Evolutionary conservation across 306 rosid genomes (phyloP).

Genomic region (Vachellia pachyceras): DNA sequence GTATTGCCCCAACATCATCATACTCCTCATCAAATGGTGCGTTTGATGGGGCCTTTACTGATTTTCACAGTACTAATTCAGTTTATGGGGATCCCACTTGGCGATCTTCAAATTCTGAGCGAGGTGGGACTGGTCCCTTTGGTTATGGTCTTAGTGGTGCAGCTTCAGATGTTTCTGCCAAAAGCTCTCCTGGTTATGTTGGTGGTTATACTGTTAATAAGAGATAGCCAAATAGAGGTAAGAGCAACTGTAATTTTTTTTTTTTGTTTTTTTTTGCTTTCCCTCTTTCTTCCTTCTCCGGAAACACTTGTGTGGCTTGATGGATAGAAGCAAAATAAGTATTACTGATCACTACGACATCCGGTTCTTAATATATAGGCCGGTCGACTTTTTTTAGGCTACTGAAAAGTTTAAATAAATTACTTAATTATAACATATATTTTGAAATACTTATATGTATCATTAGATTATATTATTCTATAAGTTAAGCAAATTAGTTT

Average conservation of each 20-base stretch:
- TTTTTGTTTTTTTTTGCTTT: slow-evolving; percentile 23
- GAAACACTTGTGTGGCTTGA: slow-evolving; percentile 23
- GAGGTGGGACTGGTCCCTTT: slow-evolving; percentile 81
- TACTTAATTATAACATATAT: too few relatives aligned
- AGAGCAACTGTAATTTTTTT: slow-evolving; percentile 45
- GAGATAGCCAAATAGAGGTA: slow-evolving; percentile 98
- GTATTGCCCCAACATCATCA: slow-evolving; percentile 67
- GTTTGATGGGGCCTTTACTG: slow-evolving; percentile 77
- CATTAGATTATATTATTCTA: too few relatives aligned
- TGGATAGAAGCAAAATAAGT: background rate
- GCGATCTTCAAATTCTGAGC: slow-evolving; percentile 81
- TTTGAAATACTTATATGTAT: too few relatives aligned
- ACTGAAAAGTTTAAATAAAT: too few relatives aligned
- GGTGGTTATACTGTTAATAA: slow-evolving; percentile 94
- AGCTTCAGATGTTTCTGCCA: slow-evolving; percentile 79
- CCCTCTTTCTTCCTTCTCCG: slow-evolving; percentile 10
- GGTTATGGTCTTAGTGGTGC: slow-evolving; percentile 84
- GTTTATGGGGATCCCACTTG: slow-evolving; percentile 87
- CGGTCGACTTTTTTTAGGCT: too few relatives aligned
- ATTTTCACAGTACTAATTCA: slow-evolving; percentile 67
- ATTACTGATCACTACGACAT: background rate
- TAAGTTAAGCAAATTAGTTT: too few relatives aligned
- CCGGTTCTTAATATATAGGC: too few relatives aligned
- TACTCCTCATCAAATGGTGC: slow-evolving; percentile 81
- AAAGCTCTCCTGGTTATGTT: slow-evolving; percentile 85